Conservation (phyloP, 495 filamentous ascomycete species). For the Sporormia fimetaria region DNA sequence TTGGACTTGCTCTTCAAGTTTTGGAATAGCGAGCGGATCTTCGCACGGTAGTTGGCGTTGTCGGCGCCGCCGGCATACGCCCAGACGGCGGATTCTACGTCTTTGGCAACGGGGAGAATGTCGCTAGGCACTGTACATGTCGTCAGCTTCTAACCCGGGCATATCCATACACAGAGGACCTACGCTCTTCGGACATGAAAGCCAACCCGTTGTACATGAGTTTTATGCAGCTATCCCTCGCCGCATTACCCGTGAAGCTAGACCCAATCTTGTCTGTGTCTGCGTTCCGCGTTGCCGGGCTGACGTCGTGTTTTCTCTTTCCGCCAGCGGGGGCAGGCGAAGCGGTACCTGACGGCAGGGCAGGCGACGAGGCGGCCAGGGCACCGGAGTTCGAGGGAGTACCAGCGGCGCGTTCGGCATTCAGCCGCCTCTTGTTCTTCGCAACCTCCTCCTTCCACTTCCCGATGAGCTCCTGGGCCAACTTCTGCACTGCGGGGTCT, state of each 20-base stretch:
- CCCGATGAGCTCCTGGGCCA: constrained; percentile 67
- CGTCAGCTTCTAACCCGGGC: neutral
- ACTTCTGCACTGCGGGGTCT: constrained; percentile 60
- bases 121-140: constrained; percentile 35
- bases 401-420: constrained; percentile 43
- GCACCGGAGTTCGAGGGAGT: constrained; percentile 39
- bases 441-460: constrained; percentile 78
- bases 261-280: constrained; percentile 67
- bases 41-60: constrained; percentile 60
- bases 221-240: constrained; percentile 73
- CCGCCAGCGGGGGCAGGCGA: constrained; percentile 37
- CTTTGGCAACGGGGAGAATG: constrained; percentile 55
- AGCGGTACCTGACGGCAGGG: constrained; percentile 32
- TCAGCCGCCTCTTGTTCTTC: constrained; percentile 14
- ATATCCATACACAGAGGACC: constrained; percentile 26
- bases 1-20: constrained; percentile 92
- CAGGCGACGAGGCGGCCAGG: constrained; percentile 32
- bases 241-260: constrained; percentile 54
- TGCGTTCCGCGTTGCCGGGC: constrained; percentile 66
- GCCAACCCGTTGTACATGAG: constrained; percentile 79
- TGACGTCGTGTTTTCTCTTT: constrained; percentile 48
- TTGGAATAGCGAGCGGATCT: constrained; percentile 82
- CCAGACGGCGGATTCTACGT: constrained; percentile 65
- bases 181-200: constrained; percentile 45
- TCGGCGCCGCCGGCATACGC: constrained; percentile 46